Base-by-base conservation (phyloP, 352 stramenopile genomes). In the Pythium vanterpoolii region DNA sequence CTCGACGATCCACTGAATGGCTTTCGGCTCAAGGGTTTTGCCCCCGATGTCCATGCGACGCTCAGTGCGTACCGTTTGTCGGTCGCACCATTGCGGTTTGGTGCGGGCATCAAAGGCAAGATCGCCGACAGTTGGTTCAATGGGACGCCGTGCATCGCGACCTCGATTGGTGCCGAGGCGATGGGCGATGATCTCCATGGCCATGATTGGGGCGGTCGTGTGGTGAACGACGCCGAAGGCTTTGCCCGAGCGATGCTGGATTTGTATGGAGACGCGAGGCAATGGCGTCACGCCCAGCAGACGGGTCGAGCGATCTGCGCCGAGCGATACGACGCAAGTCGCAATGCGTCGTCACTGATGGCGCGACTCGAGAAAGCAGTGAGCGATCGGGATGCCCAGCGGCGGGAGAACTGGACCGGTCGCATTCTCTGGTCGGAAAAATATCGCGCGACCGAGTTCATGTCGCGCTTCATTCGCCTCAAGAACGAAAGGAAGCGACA, bases 21-120 rank as follows among this genome's bases (percentile, higher is more conserved):
- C 7, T 77, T 93, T 30, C 64, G 75, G 23, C 72, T 98, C 31
- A 84, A 89, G 64, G 94, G 94, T 1, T 93, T 90, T 64, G 78
- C 87, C 7, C 56, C 76, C 0, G 70, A 94, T 53, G 75, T 92
- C 5, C 74, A 96, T 54, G 67, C 84, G 9, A 95, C 68, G 6
- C 64, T 96, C 34, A 69, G 77, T 14, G 56, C 64, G 47, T 89
- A 93, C 51, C 71, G 84, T 11, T 60, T 98, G 5, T 82, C 87
- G 10, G 74, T 98, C 31, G 92, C 94, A 28, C 94, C 94, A 6
- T 69, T 98, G 53, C 85, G 94, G 7, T 98, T 95, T 73, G 94
- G 94, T 27, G 92, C 92, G 2, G 94, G 94, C 2, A 96, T 98
- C 60, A 98, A 98, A 66, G 94, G 94, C 21, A 98, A 98, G 67